phyloP scores from a whole-genome alignment of 1,139 yeast genomes.

The Suhomyces ambrosiae region DNA sequence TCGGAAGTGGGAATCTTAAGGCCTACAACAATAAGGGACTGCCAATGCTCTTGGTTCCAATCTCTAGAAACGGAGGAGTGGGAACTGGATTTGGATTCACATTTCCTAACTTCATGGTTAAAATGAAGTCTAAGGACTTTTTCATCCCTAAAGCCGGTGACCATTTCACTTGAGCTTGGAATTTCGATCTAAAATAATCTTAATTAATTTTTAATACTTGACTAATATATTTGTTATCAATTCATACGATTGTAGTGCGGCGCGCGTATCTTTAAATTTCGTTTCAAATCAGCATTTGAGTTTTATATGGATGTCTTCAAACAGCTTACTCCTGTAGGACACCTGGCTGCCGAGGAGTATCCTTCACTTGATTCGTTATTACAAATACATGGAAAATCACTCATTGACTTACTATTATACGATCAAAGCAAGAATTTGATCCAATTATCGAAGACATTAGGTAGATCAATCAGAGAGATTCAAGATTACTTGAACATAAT shows the following conservation, averaged over 20 bases:
- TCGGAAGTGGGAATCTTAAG: slow-evolving; percentile 18
- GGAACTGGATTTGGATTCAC: slow-evolving; percentile 32
- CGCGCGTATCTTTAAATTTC: no score
- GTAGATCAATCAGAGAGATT: slow-evolving; percentile 52
- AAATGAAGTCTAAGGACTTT: slow-evolving; percentile 23
- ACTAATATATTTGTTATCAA: not conserved
- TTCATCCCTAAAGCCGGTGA: slow-evolving; percentile 12
- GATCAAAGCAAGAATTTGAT: slow-evolving; percentile 20
- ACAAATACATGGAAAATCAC: slow-evolving; percentile 25
- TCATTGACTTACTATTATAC: slow-evolving; percentile 25
- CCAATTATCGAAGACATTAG: slow-evolving; percentile 43
- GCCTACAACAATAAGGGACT: slow-evolving; percentile 16
- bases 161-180: slow-evolving; percentile 6
- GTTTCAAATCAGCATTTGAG: not conserved
- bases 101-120: slow-evolving; percentile 33
- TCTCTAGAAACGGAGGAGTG: slow-evolving; percentile 41
- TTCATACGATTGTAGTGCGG: no score
- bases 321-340: slow-evolving; percentile 23
- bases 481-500: slow-evolving; percentile 30
- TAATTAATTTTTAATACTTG: not conserved
- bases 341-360: slow-evolving; percentile 18
- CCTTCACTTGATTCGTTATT: slow-evolving; percentile 19
- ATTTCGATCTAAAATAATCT: not conserved
- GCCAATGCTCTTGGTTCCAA: slow-evolving; percentile 29
- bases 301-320: slow-evolving; percentile 35